Evolutionary conservation across 2,329 filamentous ascomycete genomes (phyloP), one percentile per base, ranked within the genome.

Genomic region (Rutstroemia sp.): DNA sequence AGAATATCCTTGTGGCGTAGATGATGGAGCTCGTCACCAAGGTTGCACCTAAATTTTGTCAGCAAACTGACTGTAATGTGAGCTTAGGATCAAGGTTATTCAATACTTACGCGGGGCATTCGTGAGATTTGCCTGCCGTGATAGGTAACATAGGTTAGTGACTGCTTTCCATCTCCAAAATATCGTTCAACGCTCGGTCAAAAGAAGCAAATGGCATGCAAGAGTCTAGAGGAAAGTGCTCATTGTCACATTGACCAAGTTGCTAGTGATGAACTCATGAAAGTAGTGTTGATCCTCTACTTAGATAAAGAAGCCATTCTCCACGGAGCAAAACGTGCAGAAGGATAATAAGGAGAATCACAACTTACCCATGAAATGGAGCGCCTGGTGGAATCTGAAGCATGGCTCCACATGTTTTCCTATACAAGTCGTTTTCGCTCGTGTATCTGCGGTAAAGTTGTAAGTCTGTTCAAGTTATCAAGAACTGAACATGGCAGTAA

Each of bases 401-500:
- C 68, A 70, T 39, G 68, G 68, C 52, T 70, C 68, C 18, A 69
- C 67, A 57, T 70, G 68, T 46, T 66, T 66, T 9, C 67, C 67
- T 47, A 70, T 59, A 38, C 68, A 70, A 14, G 63, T 61, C 4
- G 62, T 62, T 27, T 67, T 69, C 3, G 67, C 66, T 39, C 67
- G 56, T 39, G 62, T 52, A 61, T 68, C 67, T 69, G 46, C 19
- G 27, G 16, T 10, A 9, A 12, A 25, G 5, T 37, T 14, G 12
- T 37, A 18, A 27, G 53, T 51, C 16, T 62, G 48, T 16, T 23
- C 23, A 23, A 4, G 4, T 5, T 45, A 49, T 6, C 27, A 5
- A 37, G 21, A 30, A 21, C 37, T 6, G 23, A 19, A 16, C 23
- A 41, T 38, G 8, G 4, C 23, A 23, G 23, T 23, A 5, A 16